A percentile compares a stretch with the other conserved stretches of the same genome.
phyloP scores from a whole-genome alignment of 805 yeast genomes.

The Starmerella stigmatis region DNA sequence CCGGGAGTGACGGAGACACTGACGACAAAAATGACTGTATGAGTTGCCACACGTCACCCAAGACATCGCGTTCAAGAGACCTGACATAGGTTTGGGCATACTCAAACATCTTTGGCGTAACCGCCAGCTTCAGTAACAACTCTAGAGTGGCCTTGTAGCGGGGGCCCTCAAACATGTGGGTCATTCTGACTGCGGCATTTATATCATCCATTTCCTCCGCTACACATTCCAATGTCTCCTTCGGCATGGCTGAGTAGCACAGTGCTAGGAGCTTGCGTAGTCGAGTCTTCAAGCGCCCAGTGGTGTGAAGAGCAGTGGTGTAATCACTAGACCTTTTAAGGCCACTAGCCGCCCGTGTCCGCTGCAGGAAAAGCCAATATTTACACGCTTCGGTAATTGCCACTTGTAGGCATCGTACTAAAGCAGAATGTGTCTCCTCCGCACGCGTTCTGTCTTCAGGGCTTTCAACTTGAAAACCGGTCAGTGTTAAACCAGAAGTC shows the following conservation, averaged over 20 bases:
- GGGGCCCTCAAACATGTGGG: constrained; percentile 24
- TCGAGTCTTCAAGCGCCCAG: constrained; percentile 26
- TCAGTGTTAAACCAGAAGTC: constrained; percentile 12
- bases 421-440: constrained; percentile 36
- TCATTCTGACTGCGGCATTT: constrained; percentile 20
- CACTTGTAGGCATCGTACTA: constrained; percentile 17
- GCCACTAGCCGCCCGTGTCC: background rate
- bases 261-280: constrained; percentile 24
- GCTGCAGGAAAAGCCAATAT: constrained; percentile 23
- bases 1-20: constrained; percentile 37
- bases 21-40: constrained; percentile 52
- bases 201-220: constrained; percentile 5
- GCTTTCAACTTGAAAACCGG: constrained; percentile 51
- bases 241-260: constrained; percentile 19
- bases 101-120: constrained; percentile 11
- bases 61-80: constrained; percentile 61
- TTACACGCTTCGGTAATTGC: constrained; percentile 19
- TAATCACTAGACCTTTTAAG: constrained; percentile 5
- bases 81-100: constrained; percentile 53
- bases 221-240: constrained; percentile 18
- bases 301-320: constrained; percentile 18
- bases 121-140: constrained; percentile 13
- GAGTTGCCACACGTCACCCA: constrained; percentile 67
- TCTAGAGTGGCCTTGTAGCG: constrained; percentile 20
- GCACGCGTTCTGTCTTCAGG: constrained; percentile 43